These are phyloP conservation scores for Withania somnifera DNA, from an alignment of 305 asterid species.

Conservation along the genomic window DNA sequence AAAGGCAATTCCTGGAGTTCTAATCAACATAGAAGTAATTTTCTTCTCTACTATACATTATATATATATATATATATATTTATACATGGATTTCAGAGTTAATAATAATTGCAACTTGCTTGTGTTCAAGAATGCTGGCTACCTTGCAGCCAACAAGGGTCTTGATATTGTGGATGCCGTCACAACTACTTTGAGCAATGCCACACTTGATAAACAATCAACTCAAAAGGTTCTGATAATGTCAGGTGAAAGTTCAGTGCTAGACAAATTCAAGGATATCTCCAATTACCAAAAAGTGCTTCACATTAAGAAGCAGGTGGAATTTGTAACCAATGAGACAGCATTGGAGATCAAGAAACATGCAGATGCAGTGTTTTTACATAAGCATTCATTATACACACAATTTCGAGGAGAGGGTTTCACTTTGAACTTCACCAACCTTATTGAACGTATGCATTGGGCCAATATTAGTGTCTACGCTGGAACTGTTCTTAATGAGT, in stretches of 20 bases:
- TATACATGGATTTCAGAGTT: not conserved
- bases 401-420: slow-evolving; percentile 23
- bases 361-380: slow-evolving; percentile 58
- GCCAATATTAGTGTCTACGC: slow-evolving; percentile 72
- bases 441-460: slow-evolving; percentile 55
- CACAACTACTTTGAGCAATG: slow-evolving; percentile 48
- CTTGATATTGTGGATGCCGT: slow-evolving; percentile 62
- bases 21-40: slow-evolving; percentile 42
- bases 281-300: slow-evolving; percentile 49
- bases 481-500: slow-evolving; percentile 62
- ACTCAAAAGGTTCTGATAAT: slow-evolving; percentile 59
- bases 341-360: slow-evolving; percentile 65
- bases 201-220: slow-evolving; percentile 51
- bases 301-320: slow-evolving; percentile 9
- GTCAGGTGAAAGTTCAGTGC: slow-evolving; percentile 72
- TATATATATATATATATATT: not conserved
- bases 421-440: slow-evolving; percentile 43
- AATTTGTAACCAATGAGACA: slow-evolving; percentile 18
- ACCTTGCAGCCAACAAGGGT: slow-evolving; percentile 55
- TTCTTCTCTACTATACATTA: not conserved
- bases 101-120: not conserved
- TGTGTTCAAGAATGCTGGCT: slow-evolving; percentile 56
- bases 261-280: slow-evolving; percentile 41
- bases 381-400: slow-evolving; percentile 36
- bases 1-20: slow-evolving; percentile 45